Conservation (phyloP, 345 rosid genomes). For the Gossypium sturtianum region DNA sequence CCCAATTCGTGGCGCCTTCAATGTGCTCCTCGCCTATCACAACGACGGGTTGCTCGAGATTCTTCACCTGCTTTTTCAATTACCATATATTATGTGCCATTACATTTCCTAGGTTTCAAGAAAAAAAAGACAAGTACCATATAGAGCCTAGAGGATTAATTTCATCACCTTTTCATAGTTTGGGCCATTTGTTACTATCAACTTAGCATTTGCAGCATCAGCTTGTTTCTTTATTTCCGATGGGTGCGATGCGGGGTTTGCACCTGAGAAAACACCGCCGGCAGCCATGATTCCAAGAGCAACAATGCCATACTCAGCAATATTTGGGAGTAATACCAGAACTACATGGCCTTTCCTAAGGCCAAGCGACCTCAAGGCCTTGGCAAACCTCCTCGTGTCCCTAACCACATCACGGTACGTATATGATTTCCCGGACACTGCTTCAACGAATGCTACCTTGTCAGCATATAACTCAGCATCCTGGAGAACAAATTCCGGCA, state of each 20-base stretch:
- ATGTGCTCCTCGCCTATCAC: conserved; percentile 48
- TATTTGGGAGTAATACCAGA: conserved; percentile 76
- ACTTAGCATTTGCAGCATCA: conserved; percentile 73
- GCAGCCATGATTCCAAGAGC: conserved; percentile 90
- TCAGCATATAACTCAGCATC: conserved; percentile 62
- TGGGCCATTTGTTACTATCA: conserved; percentile 57
- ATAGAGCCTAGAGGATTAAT: neutral
- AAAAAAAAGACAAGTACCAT: neutral
- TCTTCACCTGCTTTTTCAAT: conserved; percentile 45
- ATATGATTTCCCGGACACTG: conserved; percentile 61
- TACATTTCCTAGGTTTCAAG: neutral
- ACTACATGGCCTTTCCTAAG: conserved; percentile 80
- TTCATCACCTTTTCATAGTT: conserved; percentile 58
- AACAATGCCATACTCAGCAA: conserved; percentile 78
- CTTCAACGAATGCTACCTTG: conserved; percentile 79
- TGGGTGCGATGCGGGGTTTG: conserved; percentile 68
- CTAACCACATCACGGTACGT: conserved; percentile 62
- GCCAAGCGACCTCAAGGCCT: conserved; percentile 73
- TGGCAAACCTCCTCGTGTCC: conserved; percentile 65
- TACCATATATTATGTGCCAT: neutral
- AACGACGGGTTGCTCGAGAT: conserved; percentile 47
- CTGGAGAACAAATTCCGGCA: conserved; percentile 82
- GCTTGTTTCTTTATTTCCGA: conserved; percentile 81
- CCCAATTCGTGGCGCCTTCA: conserved; percentile 61
- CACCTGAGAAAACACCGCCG: conserved; percentile 86